Evolutionary conservation across 805 yeast species (phyloP), one percentile per base, ranked within the genome.

Genomic region (Huiozyma naganishii): DNA sequence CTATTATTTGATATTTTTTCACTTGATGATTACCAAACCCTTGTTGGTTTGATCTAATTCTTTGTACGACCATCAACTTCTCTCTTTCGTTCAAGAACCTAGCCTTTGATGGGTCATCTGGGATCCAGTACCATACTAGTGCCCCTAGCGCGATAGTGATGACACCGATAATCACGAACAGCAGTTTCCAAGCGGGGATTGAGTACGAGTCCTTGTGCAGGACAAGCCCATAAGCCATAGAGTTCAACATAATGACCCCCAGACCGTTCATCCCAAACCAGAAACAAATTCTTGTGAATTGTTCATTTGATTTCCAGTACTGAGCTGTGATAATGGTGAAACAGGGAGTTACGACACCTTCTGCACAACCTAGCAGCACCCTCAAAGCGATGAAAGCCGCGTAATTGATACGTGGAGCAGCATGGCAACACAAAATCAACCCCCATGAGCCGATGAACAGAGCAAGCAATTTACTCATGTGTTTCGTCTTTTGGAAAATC

Each of bases 381-480:
- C 83, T 65, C 12, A 71, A 58, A 7, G 70, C 66, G 27, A 74
- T 50, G 41, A 75, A 67, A 0, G 77, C 71, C 6, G 71, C 62
- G 48, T 67, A 74, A 30, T 55, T 61, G 13, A 57, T 48, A 35
- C 67, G 54, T 2, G 79, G 71, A 12, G 41, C 45, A 1, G 82
- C 70, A 48, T 73, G 76, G n/a, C 76, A 62, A 34, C 74, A 65
- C 32, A 78, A 59, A 11, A 77, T 57, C 29, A 57, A 52, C 27
- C 87, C 87, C 88, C 89, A 82, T 0, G 74, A 36, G n/a, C 77
- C 52, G 34, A 80, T 70, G 46, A 72, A 70, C 1, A 58, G 47
- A 7, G 75, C 64, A 3, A 73, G 66, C 3, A 76, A 60, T 50
- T 74, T 76, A 6, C 77, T 70, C 48, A 81, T 67, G 36, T 55